Evolutionary conservation across 495 filamentous ascomycete genomes (phyloP).

Genomic region (Aspergillus coremiiformis): DNA sequence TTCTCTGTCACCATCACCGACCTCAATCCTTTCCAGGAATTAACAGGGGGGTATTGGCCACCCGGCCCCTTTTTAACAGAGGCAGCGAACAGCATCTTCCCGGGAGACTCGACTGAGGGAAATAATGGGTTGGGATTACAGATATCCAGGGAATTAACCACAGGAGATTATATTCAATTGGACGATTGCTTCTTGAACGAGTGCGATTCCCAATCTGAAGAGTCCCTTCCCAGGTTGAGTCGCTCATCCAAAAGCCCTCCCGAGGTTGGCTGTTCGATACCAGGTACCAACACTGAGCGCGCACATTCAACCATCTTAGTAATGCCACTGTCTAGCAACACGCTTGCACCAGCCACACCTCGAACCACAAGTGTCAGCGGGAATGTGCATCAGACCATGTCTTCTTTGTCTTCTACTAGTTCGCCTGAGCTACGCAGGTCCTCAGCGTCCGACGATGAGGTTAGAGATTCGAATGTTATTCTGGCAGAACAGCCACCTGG

Average conservation of each 20-base stretch:
- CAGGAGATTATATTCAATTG: neutral
- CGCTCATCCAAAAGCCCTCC: neutral
- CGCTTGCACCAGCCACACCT: neutral
- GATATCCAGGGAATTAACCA: neutral
- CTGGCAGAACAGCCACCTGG: neutral
- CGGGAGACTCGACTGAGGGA: neutral
- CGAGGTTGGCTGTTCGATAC: neutral
- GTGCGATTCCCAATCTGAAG: neutral
- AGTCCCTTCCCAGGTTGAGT: neutral
- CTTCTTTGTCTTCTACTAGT: neutral
- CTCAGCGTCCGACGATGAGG: neutral
- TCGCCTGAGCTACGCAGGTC: neutral
- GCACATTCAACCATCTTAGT: neutral
- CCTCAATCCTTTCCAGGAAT: neutral
- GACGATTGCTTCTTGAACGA: neutral
- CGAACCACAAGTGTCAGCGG: neutral
- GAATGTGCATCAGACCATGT: neutral
- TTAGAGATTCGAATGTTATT: neutral
- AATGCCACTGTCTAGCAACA: neutral
- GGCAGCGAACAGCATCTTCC: neutral
- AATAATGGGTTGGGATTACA: neutral
- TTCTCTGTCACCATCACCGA: neutral
- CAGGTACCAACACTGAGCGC: neutral
- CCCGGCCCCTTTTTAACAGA: neutral
- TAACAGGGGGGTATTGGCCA: neutral